Evolutionary conservation across 805 yeast genomes (phyloP), one percentile per base, ranked within the genome.

Genomic region (Metschnikowia sp.): DNA sequence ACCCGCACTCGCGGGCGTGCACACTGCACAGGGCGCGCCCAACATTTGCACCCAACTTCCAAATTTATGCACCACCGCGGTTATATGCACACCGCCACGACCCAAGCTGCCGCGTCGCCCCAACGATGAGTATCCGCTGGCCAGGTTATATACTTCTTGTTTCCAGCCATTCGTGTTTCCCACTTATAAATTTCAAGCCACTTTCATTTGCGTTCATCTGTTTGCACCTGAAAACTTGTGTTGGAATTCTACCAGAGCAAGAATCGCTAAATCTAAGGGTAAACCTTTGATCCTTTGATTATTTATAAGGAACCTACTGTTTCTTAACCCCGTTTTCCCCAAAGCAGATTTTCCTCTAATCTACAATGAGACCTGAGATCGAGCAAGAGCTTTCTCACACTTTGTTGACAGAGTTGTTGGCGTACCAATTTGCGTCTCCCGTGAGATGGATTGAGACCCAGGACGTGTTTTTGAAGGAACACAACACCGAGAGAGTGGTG

Each of bases 361-460:
- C n/a, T 13, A 34, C 33, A 8, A 86, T 86, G 94, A 83, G 82
- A 68, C 96, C 99, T 58, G 98, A 94, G 79, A 84, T 90, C 52
- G 95, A 94, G 77, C 99, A 94, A 76, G 98, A 94, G 69, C 82
- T 94, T 57, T 96, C 99, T 58, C 98, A 94, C 68, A 84, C 88
- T 57, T 78, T 94, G 56, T 79, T 94, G 66, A 90, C 97, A 28
- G 99, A 94, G 79, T 83, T 94, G 60, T 79, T 94, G 74, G 98
- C 99, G 45, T 94, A 91, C 75, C 99, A 94, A 73, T 94, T 94
- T 64, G 99, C 99, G 42, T 91, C 97, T 53, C 99, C 99, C 40
- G 99, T 94, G 56, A 84, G 98, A 79, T 94, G 99, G 98, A 94
- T 95, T 69, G 99, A 95, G 69, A 94, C 99, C 53, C 99, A 94